Percentiles rank a stretch among this genome's conserved stretches.
phyloP scores from a whole-genome alignment of 495 filamentous ascomycete genomes.

The Xylaria longipes region DNA sequence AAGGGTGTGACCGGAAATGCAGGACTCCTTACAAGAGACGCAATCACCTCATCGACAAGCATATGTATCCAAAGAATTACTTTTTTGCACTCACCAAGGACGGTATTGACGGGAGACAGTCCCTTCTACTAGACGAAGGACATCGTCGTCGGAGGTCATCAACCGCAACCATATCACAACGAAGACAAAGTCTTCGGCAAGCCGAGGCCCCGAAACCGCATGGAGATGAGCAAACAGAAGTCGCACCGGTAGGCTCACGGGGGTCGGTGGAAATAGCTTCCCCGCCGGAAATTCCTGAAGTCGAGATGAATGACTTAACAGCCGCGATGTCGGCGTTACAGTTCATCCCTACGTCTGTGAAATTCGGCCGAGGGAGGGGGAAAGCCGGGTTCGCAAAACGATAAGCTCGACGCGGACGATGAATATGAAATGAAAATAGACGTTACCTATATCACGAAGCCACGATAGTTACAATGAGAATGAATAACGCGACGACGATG shows the following conservation, averaged over 20 bases:
- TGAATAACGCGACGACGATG: background rate
- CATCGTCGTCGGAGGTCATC: constrained; percentile 59
- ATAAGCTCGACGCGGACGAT: constrained; percentile 24
- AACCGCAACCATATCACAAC: constrained; percentile 35
- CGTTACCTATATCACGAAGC: background rate
- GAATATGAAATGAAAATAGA: background rate
- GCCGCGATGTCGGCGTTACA: constrained; percentile 82
- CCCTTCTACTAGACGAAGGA: constrained; percentile 68
- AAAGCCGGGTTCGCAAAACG: constrained; percentile 54
- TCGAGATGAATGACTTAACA: constrained; percentile 74
- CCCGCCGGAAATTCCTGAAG: constrained; percentile 47
- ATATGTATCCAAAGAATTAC: constrained; percentile 89
- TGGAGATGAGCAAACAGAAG: constrained; percentile 18
- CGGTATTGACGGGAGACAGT: constrained; percentile 83
- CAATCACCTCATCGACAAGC: constrained; percentile 91
- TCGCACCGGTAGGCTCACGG: background rate
- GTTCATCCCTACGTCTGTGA: constrained; percentile 80
- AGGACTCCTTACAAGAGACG: constrained; percentile 81
- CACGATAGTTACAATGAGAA: background rate
- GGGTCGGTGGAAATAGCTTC: constrained; percentile 13
- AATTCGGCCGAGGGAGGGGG: constrained; percentile 68
- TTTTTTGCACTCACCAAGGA: constrained; percentile 89
- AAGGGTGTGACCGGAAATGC: constrained; percentile 86
- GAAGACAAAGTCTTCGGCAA: constrained; percentile 35
- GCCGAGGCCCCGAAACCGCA: constrained; percentile 27